These are phyloP conservation scores for Hibiscus syriacus DNA, from an alignment of 345 rosid genomes.

Conservation along the genomic window DNA sequence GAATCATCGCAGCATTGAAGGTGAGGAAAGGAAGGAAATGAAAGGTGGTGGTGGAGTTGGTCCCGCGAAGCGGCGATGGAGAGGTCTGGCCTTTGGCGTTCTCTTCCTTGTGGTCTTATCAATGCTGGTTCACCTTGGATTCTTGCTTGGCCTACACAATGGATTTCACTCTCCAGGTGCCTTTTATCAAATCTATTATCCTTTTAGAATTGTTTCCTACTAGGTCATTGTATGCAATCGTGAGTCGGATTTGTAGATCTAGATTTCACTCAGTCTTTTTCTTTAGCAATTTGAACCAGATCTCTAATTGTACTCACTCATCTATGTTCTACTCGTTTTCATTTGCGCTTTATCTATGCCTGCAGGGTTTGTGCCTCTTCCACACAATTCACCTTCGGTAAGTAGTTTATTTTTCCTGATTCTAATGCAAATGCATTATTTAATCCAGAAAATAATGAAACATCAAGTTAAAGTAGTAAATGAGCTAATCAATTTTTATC, in stretches of 20 bases:
- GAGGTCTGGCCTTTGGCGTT: conserved; percentile 57
- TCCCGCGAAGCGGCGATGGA: conserved; percentile 71
- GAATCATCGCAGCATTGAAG: too few relatives aligned
- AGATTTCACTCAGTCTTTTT: not conserved
- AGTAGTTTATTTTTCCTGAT: conserved; percentile 20
- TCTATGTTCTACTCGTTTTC: too few relatives aligned
- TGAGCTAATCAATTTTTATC: not conserved
- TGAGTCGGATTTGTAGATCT: conserved; percentile 6
- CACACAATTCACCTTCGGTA: conserved; percentile 38
- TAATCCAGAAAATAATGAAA: not conserved
- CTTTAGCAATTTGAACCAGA: too few relatives aligned
- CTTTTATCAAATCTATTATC: not conserved
- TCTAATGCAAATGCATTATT: not conserved
- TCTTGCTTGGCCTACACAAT: too few relatives aligned
- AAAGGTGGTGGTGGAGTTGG: conserved; percentile 18
- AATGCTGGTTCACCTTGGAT: conserved; percentile 90
- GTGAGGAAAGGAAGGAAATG: too few relatives aligned
- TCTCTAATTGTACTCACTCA: not conserved
- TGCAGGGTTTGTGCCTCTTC: conserved; percentile 44
- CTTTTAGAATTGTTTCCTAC: too few relatives aligned
- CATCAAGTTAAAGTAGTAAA: not conserved
- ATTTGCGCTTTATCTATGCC: too few relatives aligned
- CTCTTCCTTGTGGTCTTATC: conserved; percentile 81
- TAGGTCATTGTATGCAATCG: conserved; percentile 3
- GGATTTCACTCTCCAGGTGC: conserved; percentile 64